Base-by-base conservation (phyloP, 306 rosid species). In the Argentina anserina region DNA sequence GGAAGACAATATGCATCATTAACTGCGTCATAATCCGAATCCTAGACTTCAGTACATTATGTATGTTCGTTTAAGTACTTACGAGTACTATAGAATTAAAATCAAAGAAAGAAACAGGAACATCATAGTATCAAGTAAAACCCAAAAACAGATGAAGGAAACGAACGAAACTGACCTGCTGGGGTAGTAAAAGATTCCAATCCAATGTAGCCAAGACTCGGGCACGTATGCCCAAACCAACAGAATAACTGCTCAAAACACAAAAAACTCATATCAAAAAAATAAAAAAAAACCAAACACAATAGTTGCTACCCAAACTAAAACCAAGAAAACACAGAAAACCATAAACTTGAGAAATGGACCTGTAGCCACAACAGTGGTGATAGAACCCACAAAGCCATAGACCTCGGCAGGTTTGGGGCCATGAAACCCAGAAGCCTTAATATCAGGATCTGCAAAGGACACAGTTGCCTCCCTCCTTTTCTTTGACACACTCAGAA, bases 141-240 rank as follows among this genome's bases (percentile, higher is more conserved):
- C 13, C 33, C 49, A 75, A 61, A 71, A 69, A 72, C 36, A 39
- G 21, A 69, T 29, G 70, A 50, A 9, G 43, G 53, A 55, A 60
- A 60, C 34, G 31, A 23, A 80, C 75, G 20, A 37, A 65, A 29
- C 87, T 68, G 67, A 91, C 97, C 97, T 91, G 90, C 90, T 94
- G 47, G 97, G 97, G 50, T 86, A 88, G 86, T 94, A 91, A 82
- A 79, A 86, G 78, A 94, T 84, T 78, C 96, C 97, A 63, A 88
- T 46, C 62, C 86, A 86, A 70, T 91, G 98, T 21, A 94, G 86
- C 92, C 91, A 94, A 33, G 89, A 81, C 74, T 91, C 95, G 10
- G 98, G 98, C 83, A 86, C 87, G 79, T 94, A 91, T 28, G 98
- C 98, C 98, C 98, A 89, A 55, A 86, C 83, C 80, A 94, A 85